Percentiles rank a stretch among this genome's conserved stretches.
Conservation (phyloP, 495 filamentous ascomycete species). For the Tuber umbilicatum region DNA sequence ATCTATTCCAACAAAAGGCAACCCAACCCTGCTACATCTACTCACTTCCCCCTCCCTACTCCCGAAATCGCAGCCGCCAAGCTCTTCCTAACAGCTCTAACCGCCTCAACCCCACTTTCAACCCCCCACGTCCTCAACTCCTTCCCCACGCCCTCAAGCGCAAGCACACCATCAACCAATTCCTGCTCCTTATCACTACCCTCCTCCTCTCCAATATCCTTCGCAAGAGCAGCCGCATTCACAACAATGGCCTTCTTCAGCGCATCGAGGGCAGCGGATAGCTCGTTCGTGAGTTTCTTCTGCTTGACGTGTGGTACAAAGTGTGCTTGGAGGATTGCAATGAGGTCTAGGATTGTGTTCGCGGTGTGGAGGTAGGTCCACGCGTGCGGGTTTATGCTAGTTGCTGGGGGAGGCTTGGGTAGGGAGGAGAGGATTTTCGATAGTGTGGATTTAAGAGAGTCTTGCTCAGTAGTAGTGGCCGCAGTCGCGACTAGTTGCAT, state of each 20-base stretch:
- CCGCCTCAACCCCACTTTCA: slow-evolving; percentile 32
- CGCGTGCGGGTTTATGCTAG: slow-evolving; percentile 7
- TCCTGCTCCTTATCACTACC: slow-evolving; percentile 33
- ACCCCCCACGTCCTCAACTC: slow-evolving; percentile 31
- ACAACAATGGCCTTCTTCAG: slow-evolving; percentile 23
- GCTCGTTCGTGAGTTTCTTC: slow-evolving; percentile 4
- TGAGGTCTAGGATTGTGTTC: slow-evolving; percentile 22
- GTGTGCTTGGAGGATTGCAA: slow-evolving; percentile 13
- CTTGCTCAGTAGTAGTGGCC: slow-evolving; percentile 12
- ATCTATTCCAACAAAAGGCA: not conserved
- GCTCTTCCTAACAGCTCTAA: slow-evolving; percentile 22
- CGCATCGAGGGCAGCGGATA: slow-evolving; percentile 17
- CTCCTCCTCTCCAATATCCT: slow-evolving; percentile 25
- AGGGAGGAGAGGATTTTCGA: slow-evolving; percentile 22
- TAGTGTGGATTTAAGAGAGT: slow-evolving; percentile 6
- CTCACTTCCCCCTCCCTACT: slow-evolving; percentile 15
- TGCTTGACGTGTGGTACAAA: slow-evolving; percentile 8
- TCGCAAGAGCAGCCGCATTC: slow-evolving; percentile 10
- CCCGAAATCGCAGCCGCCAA: slow-evolving; percentile 20
- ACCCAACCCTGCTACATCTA: slow-evolving; percentile 5
- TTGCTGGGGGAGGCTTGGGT: not conserved
- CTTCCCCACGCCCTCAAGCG: slow-evolving; percentile 34
- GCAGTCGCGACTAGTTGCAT: slow-evolving; percentile 18
- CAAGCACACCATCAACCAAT: slow-evolving; percentile 32
- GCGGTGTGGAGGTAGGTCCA: slow-evolving; percentile 27